A percentile compares a stretch with the other conserved stretches of the same genome.
These are phyloP conservation scores for Fusarium sp. DNA, from an alignment of 2,329 filamentous ascomycete species.

Conservation along the genomic window DNA sequence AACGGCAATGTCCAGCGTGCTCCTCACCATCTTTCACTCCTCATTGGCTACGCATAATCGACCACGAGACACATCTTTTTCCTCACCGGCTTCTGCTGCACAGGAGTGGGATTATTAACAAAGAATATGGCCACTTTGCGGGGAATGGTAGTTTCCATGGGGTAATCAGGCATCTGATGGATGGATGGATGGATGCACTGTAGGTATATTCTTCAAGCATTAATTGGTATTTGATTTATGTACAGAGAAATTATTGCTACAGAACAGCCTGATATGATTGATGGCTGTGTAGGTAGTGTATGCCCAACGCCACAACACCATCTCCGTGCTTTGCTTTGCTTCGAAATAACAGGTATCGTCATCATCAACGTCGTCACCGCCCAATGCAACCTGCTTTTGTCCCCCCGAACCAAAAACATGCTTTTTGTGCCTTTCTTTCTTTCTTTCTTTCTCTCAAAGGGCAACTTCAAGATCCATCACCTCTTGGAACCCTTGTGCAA, in stretches of 20 bases:
- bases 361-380: constrained; percentile 19
- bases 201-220: not conserved
- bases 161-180: constrained; percentile 13
- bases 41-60: constrained; percentile 1
- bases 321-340: constrained; percentile 26
- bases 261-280: constrained; percentile 7
- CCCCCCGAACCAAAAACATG: not conserved
- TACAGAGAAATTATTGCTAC: constrained; percentile 30
- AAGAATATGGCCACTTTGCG: constrained; percentile 14
- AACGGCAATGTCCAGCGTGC: constrained; percentile 31
- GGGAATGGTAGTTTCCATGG: constrained; percentile 34
- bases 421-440: not conserved
- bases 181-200: not conserved
- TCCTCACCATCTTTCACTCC: not conserved
- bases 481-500: constrained; percentile 50
- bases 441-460: constrained; percentile 10
- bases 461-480: constrained; percentile 44
- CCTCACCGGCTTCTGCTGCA: constrained; percentile 8
- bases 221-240: not conserved
- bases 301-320: constrained; percentile 38
- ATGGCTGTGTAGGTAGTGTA: constrained; percentile 16
- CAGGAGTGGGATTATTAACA: not conserved
- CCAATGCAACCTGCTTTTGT: constrained; percentile 27
- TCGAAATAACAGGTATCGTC: constrained; percentile 28
- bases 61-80: constrained; percentile 4